Percentiles rank a stretch among this genome's conserved stretches.
phyloP scores from a whole-genome alignment of 1,139 yeast species.

The Diutina pseudorugosa region DNA sequence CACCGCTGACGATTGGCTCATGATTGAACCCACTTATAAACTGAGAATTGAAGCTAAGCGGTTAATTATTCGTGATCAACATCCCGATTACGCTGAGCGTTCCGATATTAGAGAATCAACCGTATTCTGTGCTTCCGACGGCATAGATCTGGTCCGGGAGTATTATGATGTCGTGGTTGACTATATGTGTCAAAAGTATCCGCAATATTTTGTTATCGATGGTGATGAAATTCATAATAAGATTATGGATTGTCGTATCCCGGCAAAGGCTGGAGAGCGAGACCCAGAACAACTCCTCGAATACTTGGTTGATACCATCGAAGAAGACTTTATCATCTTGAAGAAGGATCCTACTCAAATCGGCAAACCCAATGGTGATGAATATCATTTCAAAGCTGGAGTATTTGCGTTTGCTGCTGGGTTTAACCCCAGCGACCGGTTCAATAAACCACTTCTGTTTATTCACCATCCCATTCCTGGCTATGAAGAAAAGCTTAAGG shows the following conservation, averaged over 20 bases:
- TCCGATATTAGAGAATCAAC: slow-evolving; percentile 20
- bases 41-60: slow-evolving; percentile 31
- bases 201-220: slow-evolving; percentile 34
- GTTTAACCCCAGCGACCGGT: slow-evolving; percentile 48
- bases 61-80: slow-evolving; percentile 23
- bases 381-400: slow-evolving; percentile 54
- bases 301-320: slow-evolving; percentile 38
- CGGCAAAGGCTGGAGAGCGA: slow-evolving; percentile 13
- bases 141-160: slow-evolving; percentile 40
- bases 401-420: slow-evolving; percentile 67
- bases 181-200: slow-evolving; percentile 44
- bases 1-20: slow-evolving; percentile 49
- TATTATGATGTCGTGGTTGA: slow-evolving; percentile 37
- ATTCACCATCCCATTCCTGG: slow-evolving; percentile 58
- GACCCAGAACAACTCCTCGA: slow-evolving; percentile 14
- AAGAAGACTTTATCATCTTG: slow-evolving; percentile 57
- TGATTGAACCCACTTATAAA: slow-evolving; percentile 53
- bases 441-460: slow-evolving; percentile 39
- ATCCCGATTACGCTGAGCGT: slow-evolving; percentile 22
- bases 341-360: slow-evolving; percentile 32
- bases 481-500: slow-evolving; percentile 39
- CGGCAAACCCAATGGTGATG: slow-evolving; percentile 32
- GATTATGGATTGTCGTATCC: slow-evolving; percentile 28
- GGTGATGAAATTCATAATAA: slow-evolving; percentile 25
- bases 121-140: slow-evolving; percentile 28